Conservation (phyloP, 768 basidiomycete species). For the Boletus huronensis region DNA sequence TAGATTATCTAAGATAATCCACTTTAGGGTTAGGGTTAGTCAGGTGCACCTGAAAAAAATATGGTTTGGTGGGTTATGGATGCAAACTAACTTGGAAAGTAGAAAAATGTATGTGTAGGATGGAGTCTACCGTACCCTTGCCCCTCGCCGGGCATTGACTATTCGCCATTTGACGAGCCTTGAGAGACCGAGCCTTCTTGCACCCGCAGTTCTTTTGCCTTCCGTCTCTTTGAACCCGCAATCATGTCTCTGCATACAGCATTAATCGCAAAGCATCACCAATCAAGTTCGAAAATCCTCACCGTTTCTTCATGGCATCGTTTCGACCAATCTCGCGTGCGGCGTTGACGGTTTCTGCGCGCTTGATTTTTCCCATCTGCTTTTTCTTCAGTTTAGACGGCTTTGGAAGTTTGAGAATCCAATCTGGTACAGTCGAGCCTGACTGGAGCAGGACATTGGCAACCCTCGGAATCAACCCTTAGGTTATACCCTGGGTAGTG, state of each 20-base stretch:
- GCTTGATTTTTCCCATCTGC: constrained; percentile 81
- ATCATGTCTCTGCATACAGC: constrained; percentile 65
- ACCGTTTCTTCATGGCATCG: constrained; percentile 75
- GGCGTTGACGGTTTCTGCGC: constrained; percentile 68
- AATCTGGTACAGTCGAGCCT: constrained; percentile 87
- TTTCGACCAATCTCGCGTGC: constrained; percentile 65
- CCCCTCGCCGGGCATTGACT: not conserved
- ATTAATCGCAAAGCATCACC: not conserved
- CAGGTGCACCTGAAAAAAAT: too few relatives aligned
- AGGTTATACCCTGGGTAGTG: constrained; percentile 4
- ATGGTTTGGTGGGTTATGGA: too few relatives aligned
- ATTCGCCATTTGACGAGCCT: not conserved
- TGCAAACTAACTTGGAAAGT: too few relatives aligned
- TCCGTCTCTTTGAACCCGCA: constrained; percentile 65
- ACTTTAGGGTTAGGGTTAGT: too few relatives aligned
- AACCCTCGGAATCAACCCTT: constrained; percentile 49
- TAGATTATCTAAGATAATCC: too few relatives aligned
- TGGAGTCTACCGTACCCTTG: too few relatives aligned
- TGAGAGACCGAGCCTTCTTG: not conserved
- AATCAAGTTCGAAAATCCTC: constrained; percentile 7
- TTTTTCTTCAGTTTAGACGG: constrained; percentile 86
- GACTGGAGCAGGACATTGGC: constrained; percentile 95
- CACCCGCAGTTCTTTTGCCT: constrained; percentile 33
- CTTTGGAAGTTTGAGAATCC: constrained; percentile 93
- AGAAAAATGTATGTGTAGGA: too few relatives aligned